These are phyloP conservation scores for Leccinellum rugosiceps DNA, from an alignment of 768 basidiomycete species.

Conservation along the genomic window DNA sequence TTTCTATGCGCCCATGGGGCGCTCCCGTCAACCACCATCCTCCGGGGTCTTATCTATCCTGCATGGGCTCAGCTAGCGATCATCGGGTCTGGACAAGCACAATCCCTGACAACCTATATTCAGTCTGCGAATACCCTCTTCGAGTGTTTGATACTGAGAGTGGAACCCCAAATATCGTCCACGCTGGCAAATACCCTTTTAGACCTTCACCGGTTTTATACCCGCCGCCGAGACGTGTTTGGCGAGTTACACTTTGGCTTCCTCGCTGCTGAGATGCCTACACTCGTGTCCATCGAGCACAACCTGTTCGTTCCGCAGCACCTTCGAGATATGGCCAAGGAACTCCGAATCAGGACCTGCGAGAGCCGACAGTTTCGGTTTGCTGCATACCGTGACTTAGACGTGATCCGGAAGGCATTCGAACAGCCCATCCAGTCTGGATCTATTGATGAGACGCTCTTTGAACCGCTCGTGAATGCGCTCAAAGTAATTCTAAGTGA, in stretches of 20 bases:
- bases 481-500: slow-evolving; percentile 66
- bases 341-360: slow-evolving; percentile 58
- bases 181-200: slow-evolving; percentile 48
- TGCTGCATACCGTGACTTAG: slow-evolving; percentile 73
- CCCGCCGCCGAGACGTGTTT: slow-evolving; percentile 67
- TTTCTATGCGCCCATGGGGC: slow-evolving; percentile 66
- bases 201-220: slow-evolving; percentile 67
- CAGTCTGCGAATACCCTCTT: slow-evolving; percentile 63
- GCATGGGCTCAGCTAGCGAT: slow-evolving; percentile 64
- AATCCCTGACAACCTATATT: slow-evolving; percentile 50
- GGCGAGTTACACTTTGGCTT: slow-evolving; percentile 60
- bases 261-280: slow-evolving; percentile 62
- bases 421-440: slow-evolving; percentile 56
- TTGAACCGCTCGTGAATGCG: slow-evolving; percentile 63
- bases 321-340: slow-evolving; percentile 46
- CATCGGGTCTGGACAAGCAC: slow-evolving; percentile 35
- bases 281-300: slow-evolving; percentile 68
- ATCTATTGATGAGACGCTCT: slow-evolving; percentile 46
- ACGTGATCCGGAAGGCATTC: slow-evolving; percentile 65
- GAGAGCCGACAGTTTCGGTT: slow-evolving; percentile 66
- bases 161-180: slow-evolving; percentile 41
- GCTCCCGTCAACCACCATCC: slow-evolving; percentile 66
- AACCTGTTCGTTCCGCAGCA: slow-evolving; percentile 49
- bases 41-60: slow-evolving; percentile 75
- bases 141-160: slow-evolving; percentile 53